Evolutionary conservation across 352 stramenopile species (phyloP), one percentile per base, ranked within the genome.

Genomic region (Thalassiosira pacifica): DNA sequence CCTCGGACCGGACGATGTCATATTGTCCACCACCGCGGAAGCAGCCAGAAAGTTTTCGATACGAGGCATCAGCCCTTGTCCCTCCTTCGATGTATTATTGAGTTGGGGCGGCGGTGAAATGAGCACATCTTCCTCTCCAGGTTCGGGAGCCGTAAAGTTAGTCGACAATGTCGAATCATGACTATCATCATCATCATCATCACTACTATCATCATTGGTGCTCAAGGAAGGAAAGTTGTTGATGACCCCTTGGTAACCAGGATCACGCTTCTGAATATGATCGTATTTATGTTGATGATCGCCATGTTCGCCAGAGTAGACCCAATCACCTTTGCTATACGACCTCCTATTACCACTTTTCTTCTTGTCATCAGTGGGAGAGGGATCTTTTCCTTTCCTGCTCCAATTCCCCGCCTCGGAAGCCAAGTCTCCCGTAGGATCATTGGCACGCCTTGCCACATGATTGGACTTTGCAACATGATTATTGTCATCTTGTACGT

Each of bases 331-430:
- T 24, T 76, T 24, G 67, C n/a, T n/a, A n/a, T n/a, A n/a, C n/a
- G n/a, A n/a, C n/a, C n/a, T n/a, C n/a, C 8, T 10, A 4, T 18
- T 27, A 42, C 55, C 16, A 40, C 18, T 22, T 37, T 31, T 24
- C 16, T 22, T 57, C 1, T 9, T 24, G 13, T 26, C 34, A 10
- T 55, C 40, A 37, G 77, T 69, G 19, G 77, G 77, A 32, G 67
- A 79, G 19, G 77, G 68, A 84, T 84, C 67, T 40, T 59, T 55
- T 69, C 53, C 77, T 48, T 84, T 57, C 19, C 68, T 48, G 11
- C 18, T 74, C n/a, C n/a, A 63, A 0, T n/a, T n/a, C n/a, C 48
- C 13, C 1, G 6, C 10, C 40, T 59, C 37, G 5, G 29, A 32
- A 2, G 32, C 32, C 26, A 32, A 31, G 16, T 45, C 34, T 55